Percentiles rank a stretch among this genome's conserved stretches.
Evolutionary conservation across 2,329 filamentous ascomycete species (phyloP).

Genomic region (Cladophialophora bantiana): DNA sequence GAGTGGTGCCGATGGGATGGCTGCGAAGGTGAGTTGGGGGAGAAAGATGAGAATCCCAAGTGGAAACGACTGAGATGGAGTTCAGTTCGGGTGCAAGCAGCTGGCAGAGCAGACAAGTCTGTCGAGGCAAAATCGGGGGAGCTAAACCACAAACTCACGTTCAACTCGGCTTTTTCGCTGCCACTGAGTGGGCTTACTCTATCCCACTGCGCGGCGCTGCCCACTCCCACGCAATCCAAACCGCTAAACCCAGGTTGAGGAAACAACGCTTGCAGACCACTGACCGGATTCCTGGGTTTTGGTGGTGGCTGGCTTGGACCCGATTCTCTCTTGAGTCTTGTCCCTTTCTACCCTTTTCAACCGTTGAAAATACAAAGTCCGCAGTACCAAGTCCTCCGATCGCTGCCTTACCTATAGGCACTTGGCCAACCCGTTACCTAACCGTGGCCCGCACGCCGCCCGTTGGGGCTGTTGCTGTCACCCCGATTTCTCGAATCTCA

Average conservation of each 20-base stretch:
- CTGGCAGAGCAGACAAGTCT: conserved; percentile 1
- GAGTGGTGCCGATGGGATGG: conserved; percentile 44
- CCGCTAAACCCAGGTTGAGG: conserved; percentile 10
- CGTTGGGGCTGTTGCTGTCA: conserved; percentile 18
- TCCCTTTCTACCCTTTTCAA: background rate
- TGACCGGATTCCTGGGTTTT: conserved; percentile 18
- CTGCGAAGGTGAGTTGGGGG: conserved; percentile 38
- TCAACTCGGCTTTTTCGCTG: conserved; percentile 21
- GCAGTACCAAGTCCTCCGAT: background rate
- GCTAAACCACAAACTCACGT: conserved; percentile 28
- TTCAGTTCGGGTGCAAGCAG: conserved; percentile 19
- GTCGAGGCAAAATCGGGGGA: conserved; percentile 26
- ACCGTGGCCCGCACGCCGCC: background rate
- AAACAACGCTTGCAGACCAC: conserved; percentile 11
- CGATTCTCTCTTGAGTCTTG: background rate
- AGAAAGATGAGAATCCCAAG: conserved; percentile 35
- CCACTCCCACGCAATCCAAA: background rate
- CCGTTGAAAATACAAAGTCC: background rate
- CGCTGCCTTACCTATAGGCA: background rate
- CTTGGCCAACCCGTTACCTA: no score
- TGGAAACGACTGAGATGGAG: conserved; percentile 41
- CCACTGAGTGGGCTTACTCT: conserved; percentile 15
- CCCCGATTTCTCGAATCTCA: conserved; percentile 16
- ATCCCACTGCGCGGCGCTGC: conserved; percentile 17
- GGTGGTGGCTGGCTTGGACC: background rate